These are phyloP conservation scores for Flaveria robusta DNA, from an alignment of 129 eudicot species.

Conservation along the genomic window DNA sequence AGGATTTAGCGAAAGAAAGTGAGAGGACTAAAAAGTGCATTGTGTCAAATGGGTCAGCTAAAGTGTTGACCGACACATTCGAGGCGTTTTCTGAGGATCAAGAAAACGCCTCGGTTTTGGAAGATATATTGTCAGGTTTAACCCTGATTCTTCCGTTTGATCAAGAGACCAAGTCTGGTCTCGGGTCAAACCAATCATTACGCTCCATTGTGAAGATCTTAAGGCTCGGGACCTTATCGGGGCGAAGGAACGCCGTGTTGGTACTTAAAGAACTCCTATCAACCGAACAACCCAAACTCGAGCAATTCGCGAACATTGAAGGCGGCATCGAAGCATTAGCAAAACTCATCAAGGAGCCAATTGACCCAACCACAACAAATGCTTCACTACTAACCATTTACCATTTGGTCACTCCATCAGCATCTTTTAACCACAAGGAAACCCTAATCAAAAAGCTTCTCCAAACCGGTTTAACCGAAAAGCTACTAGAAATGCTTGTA, in stretches of 20 bases:
- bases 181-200: slow-evolving; percentile 44
- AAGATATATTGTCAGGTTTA: slow-evolving; percentile 47
- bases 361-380: slow-evolving; percentile 52
- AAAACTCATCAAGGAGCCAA: slow-evolving; percentile 50
- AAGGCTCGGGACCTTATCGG: slow-evolving; percentile 39
- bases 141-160: slow-evolving; percentile 44
- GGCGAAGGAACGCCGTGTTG: slow-evolving; percentile 42
- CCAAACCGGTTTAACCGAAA: slow-evolving; percentile 43
- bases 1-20: slow-evolving; percentile 43
- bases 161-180: slow-evolving; percentile 34
- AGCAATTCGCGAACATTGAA: slow-evolving; percentile 37
- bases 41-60: slow-evolving; percentile 37
- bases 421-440: slow-evolving; percentile 24
- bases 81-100: slow-evolving; percentile 42
- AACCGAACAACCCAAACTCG: slow-evolving; percentile 25
- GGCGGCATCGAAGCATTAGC: slow-evolving; percentile 48
- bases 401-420: slow-evolving; percentile 51
- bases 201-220: slow-evolving; percentile 38
- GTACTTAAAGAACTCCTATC: slow-evolving; percentile 46
- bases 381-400: slow-evolving; percentile 49
- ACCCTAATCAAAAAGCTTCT: slow-evolving; percentile 31
- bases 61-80: slow-evolving; percentile 36
- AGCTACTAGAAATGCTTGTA: slow-evolving; percentile 57
- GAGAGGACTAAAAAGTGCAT: slow-evolving; percentile 49
- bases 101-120: slow-evolving; percentile 35